These are phyloP conservation scores for Spiraea crenata DNA, from an alignment of 331 rosid genomes.

Conservation along the genomic window DNA sequence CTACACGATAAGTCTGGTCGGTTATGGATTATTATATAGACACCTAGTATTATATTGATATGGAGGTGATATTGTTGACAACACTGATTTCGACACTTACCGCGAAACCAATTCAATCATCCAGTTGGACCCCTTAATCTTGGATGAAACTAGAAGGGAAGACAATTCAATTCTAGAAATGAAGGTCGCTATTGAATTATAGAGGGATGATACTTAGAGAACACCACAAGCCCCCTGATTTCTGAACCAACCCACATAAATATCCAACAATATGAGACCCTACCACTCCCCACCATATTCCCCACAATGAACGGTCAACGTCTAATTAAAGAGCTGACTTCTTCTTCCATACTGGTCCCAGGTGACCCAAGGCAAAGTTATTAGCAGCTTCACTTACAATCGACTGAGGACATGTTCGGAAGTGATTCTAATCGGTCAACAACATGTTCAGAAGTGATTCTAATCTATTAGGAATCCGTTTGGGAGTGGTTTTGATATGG, in stretches of 20 bases:
- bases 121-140: neutral
- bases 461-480: too few species aligned
- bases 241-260: neutral
- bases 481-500: too few species aligned
- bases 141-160: neutral
- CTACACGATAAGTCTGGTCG: too few species aligned
- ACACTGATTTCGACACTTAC: too few species aligned
- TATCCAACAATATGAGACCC: conserved; percentile 4
- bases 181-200: conserved; percentile 5
- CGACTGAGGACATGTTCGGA: neutral
- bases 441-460: too few species aligned
- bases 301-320: neutral
- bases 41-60: too few species aligned
- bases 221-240: neutral
- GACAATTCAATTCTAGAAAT: neutral
- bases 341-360: neutral
- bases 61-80: too few species aligned
- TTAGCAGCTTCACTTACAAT: neutral
- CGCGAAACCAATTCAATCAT: too few species aligned
- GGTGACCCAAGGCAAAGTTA: neutral
- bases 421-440: too few species aligned
- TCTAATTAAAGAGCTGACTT: neutral
- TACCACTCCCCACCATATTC: conserved; percentile 1
- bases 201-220: neutral
- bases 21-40: too few species aligned